phyloP scores from a whole-genome alignment of 2,329 filamentous ascomycete species.

The Fusarium gaditjirri region DNA sequence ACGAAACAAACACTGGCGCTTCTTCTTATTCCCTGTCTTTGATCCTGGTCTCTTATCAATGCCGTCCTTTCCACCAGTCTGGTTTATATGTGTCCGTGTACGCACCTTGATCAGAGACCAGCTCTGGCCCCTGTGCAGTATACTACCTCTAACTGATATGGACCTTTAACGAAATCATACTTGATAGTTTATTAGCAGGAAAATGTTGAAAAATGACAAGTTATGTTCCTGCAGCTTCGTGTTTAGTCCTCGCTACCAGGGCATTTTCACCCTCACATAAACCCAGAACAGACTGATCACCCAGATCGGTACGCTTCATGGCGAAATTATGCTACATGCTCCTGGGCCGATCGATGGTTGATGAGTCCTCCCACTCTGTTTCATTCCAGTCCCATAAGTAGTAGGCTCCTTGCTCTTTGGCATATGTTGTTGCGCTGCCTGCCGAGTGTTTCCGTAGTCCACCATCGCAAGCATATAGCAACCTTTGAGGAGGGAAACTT shows the following conservation, averaged over 20 bases:
- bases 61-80: conserved; percentile 16
- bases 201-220: conserved; percentile 38
- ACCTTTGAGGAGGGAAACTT: conserved; percentile 7
- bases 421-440: conserved; percentile 14
- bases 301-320: conserved; percentile 25
- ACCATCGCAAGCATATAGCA: conserved; percentile 21
- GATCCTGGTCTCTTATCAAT: conserved; percentile 30
- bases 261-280: conserved; percentile 16
- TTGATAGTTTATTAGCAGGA: conserved; percentile 2
- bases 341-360: conserved; percentile 23
- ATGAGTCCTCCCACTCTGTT: conserved; percentile 31
- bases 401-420: conserved; percentile 8
- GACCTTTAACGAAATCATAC: conserved; percentile 12
- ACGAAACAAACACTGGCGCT: conserved; percentile 46
- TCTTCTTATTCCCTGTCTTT: conserved; percentile 29
- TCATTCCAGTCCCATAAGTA: conserved; percentile 13
- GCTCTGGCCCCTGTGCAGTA: conserved; percentile 6
- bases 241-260: conserved; percentile 18
- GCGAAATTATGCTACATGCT: conserved; percentile 29
- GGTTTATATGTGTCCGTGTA: conserved; percentile 2
- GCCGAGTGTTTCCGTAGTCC: conserved; percentile 30
- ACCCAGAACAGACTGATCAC: conserved; percentile 14
- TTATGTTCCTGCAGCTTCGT: conserved; percentile 33
- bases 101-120: conserved; percentile 4
- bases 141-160: conserved; percentile 14